Base-by-base conservation (phyloP, 257 asterid genomes). In the Solanum chaucha region DNA sequence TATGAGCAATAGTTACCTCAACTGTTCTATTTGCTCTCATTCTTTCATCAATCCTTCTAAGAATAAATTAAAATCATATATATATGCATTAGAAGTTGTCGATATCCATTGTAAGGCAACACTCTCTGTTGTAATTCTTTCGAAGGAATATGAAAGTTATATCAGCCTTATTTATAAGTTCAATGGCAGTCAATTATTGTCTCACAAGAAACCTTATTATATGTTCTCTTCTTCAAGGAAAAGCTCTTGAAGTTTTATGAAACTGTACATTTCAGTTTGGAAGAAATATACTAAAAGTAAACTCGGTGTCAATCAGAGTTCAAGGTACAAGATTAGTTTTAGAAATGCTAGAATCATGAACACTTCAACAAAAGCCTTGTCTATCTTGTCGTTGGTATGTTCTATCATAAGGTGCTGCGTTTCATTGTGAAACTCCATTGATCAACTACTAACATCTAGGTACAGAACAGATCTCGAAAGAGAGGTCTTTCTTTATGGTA, bases 1-100 rank as follows among this genome's bases (percentile, higher is more conserved):
- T 91, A 91, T 73, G 12, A 22, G 92, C 98, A 95, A 88, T 95
- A 89, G 83, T 82, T 73, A 46, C 22, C 36, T 36, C 13, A 58
- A 59, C 0, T 17, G 40, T 65, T 46, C 22, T 82, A 19, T 58
- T 38, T 59, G 30, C 48, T 35, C 7, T 32, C 36, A 73, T 26
- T 83, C 44, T 41, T 70, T 41, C 36, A 71, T 28, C 74, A 65
- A 70, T 22, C 72, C 86, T 8, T 74, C 22, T 73, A 24, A 34
- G 10, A 26, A 46, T 44, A 44, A 80, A 10, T 80, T 80, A 17
- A 17, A 80, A 26, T 19, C 10, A 28, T 15, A 28, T 80, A 78
- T 78, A 8, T 28, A 46, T 80, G 68, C 85, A 80, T 28, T 48
- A 28, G 28, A 80, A 80, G n/a, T 80, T 80, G 85, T 80, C 28